phyloP scores from a whole-genome alignment of 2,329 filamentous ascomycete genomes.

The Biscogniauxia marginata region DNA sequence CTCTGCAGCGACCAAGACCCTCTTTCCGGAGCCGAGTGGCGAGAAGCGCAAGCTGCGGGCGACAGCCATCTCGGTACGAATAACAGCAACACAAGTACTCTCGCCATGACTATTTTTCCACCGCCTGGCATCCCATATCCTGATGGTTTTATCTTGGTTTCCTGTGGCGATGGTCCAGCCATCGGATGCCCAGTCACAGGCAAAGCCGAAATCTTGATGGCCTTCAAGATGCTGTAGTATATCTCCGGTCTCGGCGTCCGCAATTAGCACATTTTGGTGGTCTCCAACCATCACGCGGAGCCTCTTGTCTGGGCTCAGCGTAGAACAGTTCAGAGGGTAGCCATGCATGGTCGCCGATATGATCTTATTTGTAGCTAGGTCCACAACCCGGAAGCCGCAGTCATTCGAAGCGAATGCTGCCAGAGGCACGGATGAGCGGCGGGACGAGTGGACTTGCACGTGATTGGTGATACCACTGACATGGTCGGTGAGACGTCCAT shows the following conservation, averaged over 20 bases:
- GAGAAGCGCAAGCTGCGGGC: constrained; percentile 71
- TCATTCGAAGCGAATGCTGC: constrained; percentile 66
- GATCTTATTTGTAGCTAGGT: constrained; percentile 59
- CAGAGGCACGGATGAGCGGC: constrained; percentile 50
- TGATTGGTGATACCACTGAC: constrained; percentile 64
- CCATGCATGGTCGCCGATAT: constrained; percentile 52
- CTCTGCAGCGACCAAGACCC: constrained; percentile 69
- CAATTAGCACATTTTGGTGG: constrained; percentile 61
- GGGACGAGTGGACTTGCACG: constrained; percentile 54
- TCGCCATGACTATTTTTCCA: constrained; percentile 57
- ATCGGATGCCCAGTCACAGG: constrained; percentile 77
- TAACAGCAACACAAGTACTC: constrained; percentile 48
- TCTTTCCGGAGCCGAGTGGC: constrained; percentile 64
- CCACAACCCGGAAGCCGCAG: constrained; percentile 55
- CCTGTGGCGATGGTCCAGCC: constrained; percentile 75
- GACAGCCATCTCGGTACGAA: constrained; percentile 66
- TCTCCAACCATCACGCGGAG: constrained; percentile 75
- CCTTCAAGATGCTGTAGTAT: constrained; percentile 57
- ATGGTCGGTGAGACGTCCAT: constrained; percentile 48
- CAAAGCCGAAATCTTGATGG: constrained; percentile 71
- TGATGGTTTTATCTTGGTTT: constrained; percentile 70
- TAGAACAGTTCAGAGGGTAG: constrained; percentile 69
- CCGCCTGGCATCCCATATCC: constrained; percentile 73
- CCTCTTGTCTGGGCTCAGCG: constrained; percentile 68
- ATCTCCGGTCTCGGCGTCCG: constrained; percentile 65